Evolutionary conservation across 768 basidiomycete species (phyloP).

Genomic region (Mycena albidolilacea): DNA sequence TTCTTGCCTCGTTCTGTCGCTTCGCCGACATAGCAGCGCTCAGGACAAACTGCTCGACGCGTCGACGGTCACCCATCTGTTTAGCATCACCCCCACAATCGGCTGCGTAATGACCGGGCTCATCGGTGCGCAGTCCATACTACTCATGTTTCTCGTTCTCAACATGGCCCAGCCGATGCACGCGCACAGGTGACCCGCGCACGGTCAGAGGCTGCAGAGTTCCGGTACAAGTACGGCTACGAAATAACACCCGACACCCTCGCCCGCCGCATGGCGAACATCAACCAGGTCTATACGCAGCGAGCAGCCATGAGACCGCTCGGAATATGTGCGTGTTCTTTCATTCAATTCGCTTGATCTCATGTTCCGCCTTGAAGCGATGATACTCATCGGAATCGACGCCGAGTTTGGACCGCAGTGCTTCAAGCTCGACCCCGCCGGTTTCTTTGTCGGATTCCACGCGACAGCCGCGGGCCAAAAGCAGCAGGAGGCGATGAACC

Average conservation of each 20-base stretch:
- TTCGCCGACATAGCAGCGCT: conserved; percentile 6
- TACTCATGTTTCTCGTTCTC: conserved; percentile 6
- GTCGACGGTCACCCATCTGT: conserved; percentile 93
- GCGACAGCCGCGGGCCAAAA: conserved; percentile 97
- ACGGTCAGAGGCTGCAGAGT: conserved; percentile 90
- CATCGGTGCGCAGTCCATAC: conserved; percentile 71
- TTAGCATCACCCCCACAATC: conserved; percentile 95
- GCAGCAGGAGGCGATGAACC: conserved; percentile 99
- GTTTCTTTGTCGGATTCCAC: conserved; percentile 98
- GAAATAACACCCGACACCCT: conserved; percentile 99
- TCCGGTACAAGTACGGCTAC: conserved; percentile 97
- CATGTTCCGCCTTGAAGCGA: conserved; percentile 67
- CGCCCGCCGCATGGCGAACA: conserved; percentile 94
- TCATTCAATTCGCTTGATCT: conserved; percentile 13
- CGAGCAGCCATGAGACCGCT: conserved; percentile 96
- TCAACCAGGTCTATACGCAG: conserved; percentile 99
- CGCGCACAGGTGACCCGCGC: conserved; percentile 91
- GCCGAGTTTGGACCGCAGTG: conserved; percentile 94
- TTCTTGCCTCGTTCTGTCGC: conserved; percentile 9
- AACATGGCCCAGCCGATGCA: conserved; percentile 81
- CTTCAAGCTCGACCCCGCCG: conserved; percentile 98
- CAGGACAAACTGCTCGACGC: conserved; percentile 99
- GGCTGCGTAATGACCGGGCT: conserved; percentile 99
- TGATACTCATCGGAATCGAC: conserved; percentile 96
- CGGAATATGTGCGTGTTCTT: conserved; percentile 79